Evolutionary conservation across 2,329 filamentous ascomycete species (phyloP), one percentile per base, ranked within the genome.

Genomic region (Chaetomiaceae sp.): DNA sequence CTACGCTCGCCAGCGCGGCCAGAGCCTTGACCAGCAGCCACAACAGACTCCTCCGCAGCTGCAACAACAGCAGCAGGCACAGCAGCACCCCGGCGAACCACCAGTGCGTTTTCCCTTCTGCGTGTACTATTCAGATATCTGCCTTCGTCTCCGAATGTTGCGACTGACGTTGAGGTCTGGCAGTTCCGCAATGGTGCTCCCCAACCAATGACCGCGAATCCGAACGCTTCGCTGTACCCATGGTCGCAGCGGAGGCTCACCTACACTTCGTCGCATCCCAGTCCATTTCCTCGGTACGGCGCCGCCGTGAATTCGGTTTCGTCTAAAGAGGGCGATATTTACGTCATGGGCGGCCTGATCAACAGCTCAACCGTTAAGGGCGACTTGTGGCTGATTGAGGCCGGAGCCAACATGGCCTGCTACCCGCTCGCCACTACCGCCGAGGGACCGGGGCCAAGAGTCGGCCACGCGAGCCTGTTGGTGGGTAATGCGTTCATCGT

Each of bases 401-500:
- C 89, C 51, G 89, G 85, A 42, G 84, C 83, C 8, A 90, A 80
- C 63, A 81, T 97, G 73, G 80, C 88, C 18, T 97, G 93, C 66
- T 95, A 94, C 63, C 91, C 90, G 19, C 81, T 98, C 46, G 81
- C 86, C 10, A 96, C 93, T 1, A 93, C 89, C 0, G 86, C 89
- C 17, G 93, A 98, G 66, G 93, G 93, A 0, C 94, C 93, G 1
- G 90, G 93, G 4, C 93, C 94, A 1, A 81, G 93, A 70, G 93
- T 98, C 42, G 93, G 93, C 3, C 93, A 98, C 69, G 78, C 91
- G 17, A 94, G 90, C 72, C 73, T 98, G 60, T 75, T 98, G 14
- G 93, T 98, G 44, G 94, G 94, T 48, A 98, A 98, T 67, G 93
- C 93, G 0, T 98, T 97, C 65, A 98, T 98, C 57, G 93, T 98